Conservation (phyloP, 257 asterid species). For the Solanum pinnatisectum region DNA sequence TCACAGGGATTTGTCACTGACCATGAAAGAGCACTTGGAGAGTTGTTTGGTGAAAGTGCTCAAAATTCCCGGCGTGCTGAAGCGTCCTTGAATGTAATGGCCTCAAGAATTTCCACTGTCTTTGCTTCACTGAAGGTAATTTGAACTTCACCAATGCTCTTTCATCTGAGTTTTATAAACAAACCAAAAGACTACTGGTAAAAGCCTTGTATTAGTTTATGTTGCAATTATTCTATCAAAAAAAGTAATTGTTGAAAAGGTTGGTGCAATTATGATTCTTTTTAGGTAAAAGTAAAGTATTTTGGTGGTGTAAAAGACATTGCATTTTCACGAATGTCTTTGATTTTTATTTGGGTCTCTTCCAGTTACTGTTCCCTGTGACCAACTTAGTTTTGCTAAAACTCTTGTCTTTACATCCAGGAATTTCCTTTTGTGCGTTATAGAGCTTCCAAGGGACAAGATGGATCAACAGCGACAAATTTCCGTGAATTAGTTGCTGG, state of each 20-base stretch:
- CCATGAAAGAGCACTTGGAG: slow-evolving; percentile 87
- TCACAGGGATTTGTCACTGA: slow-evolving; percentile 83
- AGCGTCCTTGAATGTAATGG: slow-evolving; percentile 65
- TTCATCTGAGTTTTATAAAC: not conserved
- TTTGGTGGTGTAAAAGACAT: not conserved
- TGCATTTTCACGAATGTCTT: not conserved
- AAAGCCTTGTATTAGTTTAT: not conserved
- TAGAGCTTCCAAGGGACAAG: slow-evolving; percentile 52
- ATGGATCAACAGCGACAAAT: slow-evolving; percentile 16
- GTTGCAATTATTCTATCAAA: not conserved
- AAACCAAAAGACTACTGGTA: not conserved
- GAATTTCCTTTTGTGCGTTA: slow-evolving; percentile 65
- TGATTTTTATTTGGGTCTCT: not conserved
- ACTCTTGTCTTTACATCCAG: not conserved
- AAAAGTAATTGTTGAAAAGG: not conserved
- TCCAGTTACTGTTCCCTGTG: not conserved
- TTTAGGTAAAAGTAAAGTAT: not conserved
- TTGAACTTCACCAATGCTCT: not conserved
- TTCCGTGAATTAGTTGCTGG: slow-evolving; percentile 57
- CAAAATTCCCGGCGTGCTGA: slow-evolving; percentile 48
- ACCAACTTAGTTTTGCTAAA: not conserved
- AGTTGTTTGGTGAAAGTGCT: slow-evolving; percentile 68
- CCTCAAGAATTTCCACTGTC: slow-evolving; percentile 74
- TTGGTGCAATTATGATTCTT: not conserved
- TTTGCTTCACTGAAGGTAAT: slow-evolving; percentile 96